Conservation (phyloP, 1,284 basidiomycete genomes). For the Leccinum griseonigrum region DNA sequence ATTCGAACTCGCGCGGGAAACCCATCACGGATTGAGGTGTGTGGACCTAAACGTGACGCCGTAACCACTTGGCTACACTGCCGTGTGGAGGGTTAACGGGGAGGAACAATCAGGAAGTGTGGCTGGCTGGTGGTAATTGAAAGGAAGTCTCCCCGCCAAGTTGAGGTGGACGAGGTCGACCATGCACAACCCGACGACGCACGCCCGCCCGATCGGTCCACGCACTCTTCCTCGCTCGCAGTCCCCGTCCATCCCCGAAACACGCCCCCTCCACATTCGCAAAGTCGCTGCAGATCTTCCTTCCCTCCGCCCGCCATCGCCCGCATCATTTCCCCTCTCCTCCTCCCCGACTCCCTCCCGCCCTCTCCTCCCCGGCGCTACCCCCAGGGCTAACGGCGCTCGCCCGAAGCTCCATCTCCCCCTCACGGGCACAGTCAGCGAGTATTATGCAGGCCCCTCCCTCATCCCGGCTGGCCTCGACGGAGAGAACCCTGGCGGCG, state of each 20-base stretch:
- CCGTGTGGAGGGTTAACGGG: constrained; percentile 18
- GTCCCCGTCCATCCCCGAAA: constrained; percentile 45
- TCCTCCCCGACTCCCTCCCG: constrained; percentile 35
- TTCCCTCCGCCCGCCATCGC: constrained; percentile 37
- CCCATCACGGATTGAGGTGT: constrained; percentile 49
- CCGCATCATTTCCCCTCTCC: constrained; percentile 31
- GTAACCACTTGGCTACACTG: constrained; percentile 64
- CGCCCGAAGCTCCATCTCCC: constrained; percentile 34
- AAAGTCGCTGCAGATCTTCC: constrained; percentile 32
- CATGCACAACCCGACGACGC: constrained; percentile 35
- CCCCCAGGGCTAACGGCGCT: constrained; percentile 20
- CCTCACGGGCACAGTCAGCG: constrained; percentile 27
- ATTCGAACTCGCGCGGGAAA: constrained; percentile 62
- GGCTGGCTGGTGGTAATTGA: neutral
- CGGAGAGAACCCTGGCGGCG: constrained; percentile 45
- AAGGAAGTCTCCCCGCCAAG: neutral
- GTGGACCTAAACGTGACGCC: constrained; percentile 56
- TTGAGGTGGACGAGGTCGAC: constrained; percentile 20
- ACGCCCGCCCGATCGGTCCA: constrained; percentile 57
- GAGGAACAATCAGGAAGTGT: neutral
- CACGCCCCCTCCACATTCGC: constrained; percentile 42
- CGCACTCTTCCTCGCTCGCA: constrained; percentile 45
- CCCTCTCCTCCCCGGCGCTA: constrained; percentile 29
- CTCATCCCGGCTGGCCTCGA: constrained; percentile 31
- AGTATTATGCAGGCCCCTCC: constrained; percentile 33